These are phyloP conservation scores for Colletotrichum lupini DNA, from an alignment of 2,329 filamentous ascomycete genomes.

Conservation along the genomic window DNA sequence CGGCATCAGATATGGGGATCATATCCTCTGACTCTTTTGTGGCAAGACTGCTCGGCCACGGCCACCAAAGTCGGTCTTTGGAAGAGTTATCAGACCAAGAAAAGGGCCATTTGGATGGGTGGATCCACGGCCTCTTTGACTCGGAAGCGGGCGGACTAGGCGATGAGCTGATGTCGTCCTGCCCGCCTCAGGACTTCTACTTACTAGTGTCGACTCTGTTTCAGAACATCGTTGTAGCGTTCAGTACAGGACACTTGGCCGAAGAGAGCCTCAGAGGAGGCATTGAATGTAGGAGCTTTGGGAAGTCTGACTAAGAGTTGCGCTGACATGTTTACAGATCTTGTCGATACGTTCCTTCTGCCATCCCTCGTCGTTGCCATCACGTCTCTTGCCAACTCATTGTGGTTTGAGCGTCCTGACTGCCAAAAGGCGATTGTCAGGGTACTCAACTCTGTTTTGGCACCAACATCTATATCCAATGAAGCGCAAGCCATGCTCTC, in stretches of 20 bases:
- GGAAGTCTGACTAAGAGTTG: not conserved
- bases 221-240: slow-evolving; percentile 78
- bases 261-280: slow-evolving; percentile 80
- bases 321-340: slow-evolving; percentile 57
- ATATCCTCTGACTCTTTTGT: slow-evolving; percentile 73
- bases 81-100: slow-evolving; percentile 74
- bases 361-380: slow-evolving; percentile 81
- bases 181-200: slow-evolving; percentile 86
- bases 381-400: slow-evolving; percentile 75
- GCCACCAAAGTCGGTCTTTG: slow-evolving; percentile 65
- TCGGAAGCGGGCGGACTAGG: slow-evolving; percentile 78
- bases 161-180: slow-evolving; percentile 85
- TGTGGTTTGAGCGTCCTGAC: slow-evolving; percentile 71
- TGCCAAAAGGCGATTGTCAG: slow-evolving; percentile 77
- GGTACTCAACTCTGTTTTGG: slow-evolving; percentile 78
- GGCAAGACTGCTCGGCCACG: slow-evolving; percentile 70
- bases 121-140: slow-evolving; percentile 83
- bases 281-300: slow-evolving; percentile 72
- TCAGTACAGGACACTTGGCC: slow-evolving; percentile 71
- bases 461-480: slow-evolving; percentile 75
- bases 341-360: slow-evolving; percentile 84
- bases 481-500: slow-evolving; percentile 79
- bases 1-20: slow-evolving; percentile 71
- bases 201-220: slow-evolving; percentile 81
- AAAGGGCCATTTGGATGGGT: slow-evolving; percentile 73